These are phyloP conservation scores for Pseudogymnoascus verrucosus DNA, from an alignment of 2,329 filamentous ascomycete species.

Conservation along the genomic window DNA sequence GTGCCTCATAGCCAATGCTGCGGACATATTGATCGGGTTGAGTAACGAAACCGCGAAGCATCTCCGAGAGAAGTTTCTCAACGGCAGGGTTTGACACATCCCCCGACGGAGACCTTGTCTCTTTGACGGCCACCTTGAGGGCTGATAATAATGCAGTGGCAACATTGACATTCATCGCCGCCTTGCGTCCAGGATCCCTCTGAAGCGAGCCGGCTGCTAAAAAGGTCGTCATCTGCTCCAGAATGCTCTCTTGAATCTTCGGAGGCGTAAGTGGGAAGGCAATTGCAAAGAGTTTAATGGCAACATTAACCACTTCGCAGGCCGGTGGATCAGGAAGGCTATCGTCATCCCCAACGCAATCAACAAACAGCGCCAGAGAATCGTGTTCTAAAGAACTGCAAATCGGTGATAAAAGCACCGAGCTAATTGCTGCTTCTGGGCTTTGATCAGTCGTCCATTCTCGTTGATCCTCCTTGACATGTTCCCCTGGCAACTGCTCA, in stretches of 20 bases:
- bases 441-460: slow-evolving; percentile 47
- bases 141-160: slow-evolving; percentile 72
- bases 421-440: slow-evolving; percentile 58
- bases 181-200: slow-evolving; percentile 78
- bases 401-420: slow-evolving; percentile 58
- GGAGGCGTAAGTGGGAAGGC: slow-evolving; percentile 80
- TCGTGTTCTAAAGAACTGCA: slow-evolving; percentile 85
- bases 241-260: slow-evolving; percentile 89
- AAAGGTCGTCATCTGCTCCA: slow-evolving; percentile 89
- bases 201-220: slow-evolving; percentile 72
- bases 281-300: slow-evolving; percentile 87
- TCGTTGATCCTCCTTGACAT: slow-evolving; percentile 42
- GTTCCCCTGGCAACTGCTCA: slow-evolving; percentile 61
- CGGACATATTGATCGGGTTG: slow-evolving; percentile 82
- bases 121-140: slow-evolving; percentile 75
- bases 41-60: slow-evolving; percentile 63
- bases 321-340: slow-evolving; percentile 67
- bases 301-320: slow-evolving; percentile 90
- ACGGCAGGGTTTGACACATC: slow-evolving; percentile 67
- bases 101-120: slow-evolving; percentile 65
- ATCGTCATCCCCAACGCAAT: slow-evolving; percentile 35
- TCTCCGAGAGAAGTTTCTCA: slow-evolving; percentile 76
- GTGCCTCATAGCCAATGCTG: slow-evolving; percentile 72
- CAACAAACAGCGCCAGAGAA: slow-evolving; percentile 68
- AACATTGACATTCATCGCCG: slow-evolving; percentile 86